These are phyloP conservation scores for Ceratocystis lukuohia DNA, from an alignment of 2,329 filamentous ascomycete genomes.

Conservation along the genomic window DNA sequence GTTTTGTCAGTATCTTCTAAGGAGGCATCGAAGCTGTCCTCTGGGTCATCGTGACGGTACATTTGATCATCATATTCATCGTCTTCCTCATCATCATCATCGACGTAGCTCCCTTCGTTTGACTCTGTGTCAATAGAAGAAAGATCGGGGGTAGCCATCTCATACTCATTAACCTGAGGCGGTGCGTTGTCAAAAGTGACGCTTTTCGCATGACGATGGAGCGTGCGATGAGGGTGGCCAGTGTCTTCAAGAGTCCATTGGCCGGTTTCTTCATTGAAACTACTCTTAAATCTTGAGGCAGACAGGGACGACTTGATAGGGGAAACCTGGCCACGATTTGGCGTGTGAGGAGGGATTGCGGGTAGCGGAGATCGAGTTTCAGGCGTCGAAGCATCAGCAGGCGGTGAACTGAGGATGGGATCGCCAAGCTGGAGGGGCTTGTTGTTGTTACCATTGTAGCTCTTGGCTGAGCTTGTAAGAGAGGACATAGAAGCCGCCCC, in stretches of 20 bases:
- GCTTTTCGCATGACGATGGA: slow-evolving; percentile 83
- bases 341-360: slow-evolving; percentile 32
- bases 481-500: slow-evolving; percentile 23
- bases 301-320: slow-evolving; percentile 85
- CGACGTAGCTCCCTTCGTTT: slow-evolving; percentile 85
- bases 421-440: slow-evolving; percentile 7
- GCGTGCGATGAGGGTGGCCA: slow-evolving; percentile 48
- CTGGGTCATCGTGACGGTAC: slow-evolving; percentile 31
- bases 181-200: slow-evolving; percentile 93
- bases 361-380: slow-evolving; percentile 18
- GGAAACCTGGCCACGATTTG: slow-evolving; percentile 59
- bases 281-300: slow-evolving; percentile 49
- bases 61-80: slow-evolving; percentile 56
- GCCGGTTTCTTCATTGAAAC: slow-evolving; percentile 54
- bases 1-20: slow-evolving; percentile 95
- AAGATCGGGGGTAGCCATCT: slow-evolving; percentile 93
- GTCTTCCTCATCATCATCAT: slow-evolving; percentile 61
- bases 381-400: slow-evolving; percentile 14
- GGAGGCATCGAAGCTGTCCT: slow-evolving; percentile 91
- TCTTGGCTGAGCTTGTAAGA: slow-evolving; percentile 4
- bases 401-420: slow-evolving; percentile 13
- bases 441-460: not conserved
- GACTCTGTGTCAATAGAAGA: slow-evolving; percentile 83
- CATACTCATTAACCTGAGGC: slow-evolving; percentile 92
- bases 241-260: slow-evolving; percentile 55